These are phyloP conservation scores for Aquilaria malaccensis DNA, from an alignment of 345 rosid species.

Conservation along the genomic window DNA sequence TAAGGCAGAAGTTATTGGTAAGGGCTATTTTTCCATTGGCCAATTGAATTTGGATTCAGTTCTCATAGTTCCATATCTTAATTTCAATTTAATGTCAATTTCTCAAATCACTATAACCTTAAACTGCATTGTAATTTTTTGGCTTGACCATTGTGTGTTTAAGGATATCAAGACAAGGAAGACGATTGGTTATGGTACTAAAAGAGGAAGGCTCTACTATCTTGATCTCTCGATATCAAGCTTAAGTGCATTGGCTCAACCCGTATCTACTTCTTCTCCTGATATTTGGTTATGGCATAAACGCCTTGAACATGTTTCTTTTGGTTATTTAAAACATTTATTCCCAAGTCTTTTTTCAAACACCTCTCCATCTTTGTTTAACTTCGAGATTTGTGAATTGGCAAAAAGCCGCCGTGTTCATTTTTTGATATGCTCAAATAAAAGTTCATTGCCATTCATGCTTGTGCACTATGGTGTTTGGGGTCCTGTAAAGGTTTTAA, in stretches of 20 bases:
- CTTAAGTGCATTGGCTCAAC: not conserved
- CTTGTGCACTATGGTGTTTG: slow-evolving; percentile 2
- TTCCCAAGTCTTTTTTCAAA: not conserved
- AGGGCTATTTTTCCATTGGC: not conserved
- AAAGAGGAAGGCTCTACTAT: not conserved
- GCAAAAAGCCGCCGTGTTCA: too few species aligned
- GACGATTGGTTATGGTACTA: not conserved
- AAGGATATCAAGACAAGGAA: not conserved
- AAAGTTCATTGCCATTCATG: not conserved
- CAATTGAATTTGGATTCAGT: slow-evolving; percentile 1
- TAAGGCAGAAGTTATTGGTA: not conserved
- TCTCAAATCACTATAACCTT: not conserved
- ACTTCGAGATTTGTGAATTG: too few species aligned
- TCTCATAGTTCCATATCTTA: not conserved
- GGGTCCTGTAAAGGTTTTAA: not conserved
- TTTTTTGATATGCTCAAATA: too few species aligned
- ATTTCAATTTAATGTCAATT: not conserved
- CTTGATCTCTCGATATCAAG: not conserved
- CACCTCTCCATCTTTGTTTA: too few species aligned
- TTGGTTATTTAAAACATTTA: not conserved
- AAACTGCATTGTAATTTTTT: slow-evolving; percentile 1
- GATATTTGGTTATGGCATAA: not conserved
- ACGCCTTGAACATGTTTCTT: not conserved
- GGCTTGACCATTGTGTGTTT: slow-evolving; percentile 8
- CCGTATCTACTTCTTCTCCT: not conserved